Evolutionary conservation across 192 early-diverging fungal species (phyloP).

Genomic region (Backusella sp.): DNA sequence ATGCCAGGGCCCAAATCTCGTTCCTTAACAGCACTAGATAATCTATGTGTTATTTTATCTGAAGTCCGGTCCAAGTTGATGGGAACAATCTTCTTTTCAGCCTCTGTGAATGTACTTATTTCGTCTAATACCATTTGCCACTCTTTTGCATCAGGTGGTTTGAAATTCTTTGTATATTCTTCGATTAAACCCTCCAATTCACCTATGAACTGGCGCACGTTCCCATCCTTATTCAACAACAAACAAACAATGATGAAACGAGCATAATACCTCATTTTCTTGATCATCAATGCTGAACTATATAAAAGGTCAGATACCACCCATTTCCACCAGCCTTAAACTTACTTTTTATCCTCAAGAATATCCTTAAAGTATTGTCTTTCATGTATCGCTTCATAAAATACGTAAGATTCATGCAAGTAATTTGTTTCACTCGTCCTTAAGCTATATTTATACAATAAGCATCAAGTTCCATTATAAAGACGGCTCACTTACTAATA

Average conservation of each 20-base stretch:
- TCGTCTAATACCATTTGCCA: conserved; percentile 84
- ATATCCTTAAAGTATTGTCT: conserved; percentile 95
- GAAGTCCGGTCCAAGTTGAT: conserved; percentile 47
- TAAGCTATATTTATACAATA: conserved; percentile 42
- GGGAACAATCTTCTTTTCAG: conserved; percentile 77
- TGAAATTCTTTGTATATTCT: conserved; percentile 83
- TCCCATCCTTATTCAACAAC: conserved; percentile 78
- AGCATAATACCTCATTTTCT: conserved; percentile 97
- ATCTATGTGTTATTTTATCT: conserved; percentile 51
- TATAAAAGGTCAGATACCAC: not conserved
- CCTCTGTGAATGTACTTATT: conserved; percentile 82
- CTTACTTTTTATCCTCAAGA: conserved; percentile 87
- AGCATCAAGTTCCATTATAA: conserved; percentile 25
- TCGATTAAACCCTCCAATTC: conserved; percentile 84
- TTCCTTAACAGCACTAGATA: conserved; percentile 54
- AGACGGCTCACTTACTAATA: conserved; percentile 56
- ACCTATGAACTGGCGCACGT: conserved; percentile 79
- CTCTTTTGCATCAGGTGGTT: conserved; percentile 86
- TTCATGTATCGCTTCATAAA: conserved; percentile 95
- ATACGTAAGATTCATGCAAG: conserved; percentile 89
- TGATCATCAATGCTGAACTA: conserved; percentile 91
- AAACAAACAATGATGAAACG: conserved; percentile 96
- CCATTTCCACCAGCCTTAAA: not conserved
- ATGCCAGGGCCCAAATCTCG: conserved; percentile 48
- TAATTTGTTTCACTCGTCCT: conserved; percentile 98